A percentile compares a stretch with the other conserved stretches of the same genome.
Conservation (phyloP, 129 eudicot species). For the Centaurea solstitialis region DNA sequence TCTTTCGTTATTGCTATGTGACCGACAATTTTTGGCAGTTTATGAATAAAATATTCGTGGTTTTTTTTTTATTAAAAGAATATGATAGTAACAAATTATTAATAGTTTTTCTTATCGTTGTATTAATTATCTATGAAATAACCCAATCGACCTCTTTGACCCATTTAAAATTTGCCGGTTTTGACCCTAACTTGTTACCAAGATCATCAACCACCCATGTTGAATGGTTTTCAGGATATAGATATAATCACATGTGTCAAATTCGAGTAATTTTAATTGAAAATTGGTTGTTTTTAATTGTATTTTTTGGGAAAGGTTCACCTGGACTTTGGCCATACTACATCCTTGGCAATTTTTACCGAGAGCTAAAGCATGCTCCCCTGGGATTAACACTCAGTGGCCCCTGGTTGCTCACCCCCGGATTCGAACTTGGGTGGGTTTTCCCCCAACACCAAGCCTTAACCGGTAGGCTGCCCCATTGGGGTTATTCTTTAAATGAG, state of each 20-base stretch:
- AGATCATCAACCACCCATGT: too few relatives aligned
- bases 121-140: background rate
- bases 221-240: background rate
- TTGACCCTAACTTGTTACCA: background rate
- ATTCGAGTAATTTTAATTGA: background rate
- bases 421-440: too few relatives aligned
- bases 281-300: background rate
- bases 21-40: slow-evolving; percentile 41
- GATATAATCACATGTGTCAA: background rate
- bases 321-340: too few relatives aligned
- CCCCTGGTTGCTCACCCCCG: too few relatives aligned
- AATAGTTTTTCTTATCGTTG: background rate
- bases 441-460: too few relatives aligned
- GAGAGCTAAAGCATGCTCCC: too few relatives aligned
- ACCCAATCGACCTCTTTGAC: background rate
- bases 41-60: slow-evolving; percentile 18
- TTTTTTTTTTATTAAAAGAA: background rate
- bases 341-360: too few relatives aligned
- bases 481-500: too few relatives aligned
- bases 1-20: slow-evolving; percentile 20
- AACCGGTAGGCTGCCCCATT: too few relatives aligned
- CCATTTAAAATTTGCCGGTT: background rate
- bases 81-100: background rate
- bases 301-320: background rate
- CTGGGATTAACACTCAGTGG: too few relatives aligned